Conservation (phyloP, 2,329 filamentous ascomycete species). For the Colletotrichum destructivum region DNA sequence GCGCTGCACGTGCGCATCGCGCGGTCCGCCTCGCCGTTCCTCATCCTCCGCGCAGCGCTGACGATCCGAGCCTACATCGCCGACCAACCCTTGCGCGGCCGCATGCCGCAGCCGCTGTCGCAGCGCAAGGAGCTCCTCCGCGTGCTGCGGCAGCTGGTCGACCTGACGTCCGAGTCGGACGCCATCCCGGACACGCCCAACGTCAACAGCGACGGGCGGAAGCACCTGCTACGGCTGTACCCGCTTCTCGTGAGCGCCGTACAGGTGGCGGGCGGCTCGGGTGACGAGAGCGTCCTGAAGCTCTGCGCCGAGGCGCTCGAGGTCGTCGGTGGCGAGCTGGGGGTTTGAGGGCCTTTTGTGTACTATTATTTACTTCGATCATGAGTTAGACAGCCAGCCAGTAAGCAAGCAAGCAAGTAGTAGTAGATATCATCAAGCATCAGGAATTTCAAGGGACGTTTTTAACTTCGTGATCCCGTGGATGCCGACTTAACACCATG, state of each 20-base stretch:
- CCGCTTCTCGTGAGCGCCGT: slow-evolving; percentile 79
- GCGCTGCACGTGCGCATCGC: slow-evolving; percentile 74
- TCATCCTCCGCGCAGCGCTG: slow-evolving; percentile 86
- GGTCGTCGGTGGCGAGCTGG: slow-evolving; percentile 72
- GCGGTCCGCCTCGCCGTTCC: slow-evolving; percentile 81
- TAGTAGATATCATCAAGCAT: neutral
- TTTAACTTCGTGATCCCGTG: neutral
- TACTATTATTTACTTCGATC: slow-evolving; percentile 10
- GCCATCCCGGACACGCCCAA: slow-evolving; percentile 74
- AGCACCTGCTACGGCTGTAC: slow-evolving; percentile 86
- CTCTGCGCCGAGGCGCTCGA: slow-evolving; percentile 74
- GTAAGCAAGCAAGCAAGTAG: neutral
- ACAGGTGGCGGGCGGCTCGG: slow-evolving; percentile 68
- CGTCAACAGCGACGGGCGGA: slow-evolving; percentile 72
- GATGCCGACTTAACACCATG: too few species aligned
- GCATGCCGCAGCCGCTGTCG: slow-evolving; percentile 88
- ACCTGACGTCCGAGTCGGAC: slow-evolving; percentile 77
- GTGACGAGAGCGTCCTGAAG: slow-evolving; percentile 73
- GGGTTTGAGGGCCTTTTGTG: slow-evolving; percentile 48
- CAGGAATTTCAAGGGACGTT: neutral
- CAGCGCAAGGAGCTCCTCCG: slow-evolving; percentile 85
- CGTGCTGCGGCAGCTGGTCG: slow-evolving; percentile 76
- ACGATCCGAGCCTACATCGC: slow-evolving; percentile 89
- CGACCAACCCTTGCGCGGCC: slow-evolving; percentile 90
- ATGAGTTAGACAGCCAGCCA: slow-evolving; percentile 1